These are phyloP conservation scores for Pinus tabuliformis DNA, from an alignment of 75 land plant genomes.

Conservation along the genomic window DNA sequence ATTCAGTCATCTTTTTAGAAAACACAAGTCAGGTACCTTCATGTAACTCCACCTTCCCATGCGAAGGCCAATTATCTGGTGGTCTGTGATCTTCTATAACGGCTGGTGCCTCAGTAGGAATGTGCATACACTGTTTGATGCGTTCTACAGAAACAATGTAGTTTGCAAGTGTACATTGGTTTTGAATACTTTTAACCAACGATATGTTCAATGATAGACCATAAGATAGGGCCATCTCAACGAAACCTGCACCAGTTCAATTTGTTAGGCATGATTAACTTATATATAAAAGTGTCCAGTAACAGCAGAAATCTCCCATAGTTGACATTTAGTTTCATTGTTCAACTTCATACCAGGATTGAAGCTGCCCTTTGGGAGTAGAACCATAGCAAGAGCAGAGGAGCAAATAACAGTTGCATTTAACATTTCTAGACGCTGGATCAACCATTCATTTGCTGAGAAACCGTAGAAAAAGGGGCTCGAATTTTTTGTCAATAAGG, in stretches of 20 bases:
- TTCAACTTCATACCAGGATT: no score
- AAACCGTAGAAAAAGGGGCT: conserved; percentile 38
- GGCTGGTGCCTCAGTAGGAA: conserved; percentile 75
- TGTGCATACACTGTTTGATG: conserved; percentile 56
- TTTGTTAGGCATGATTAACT: not conserved
- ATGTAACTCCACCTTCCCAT: conserved; percentile 69
- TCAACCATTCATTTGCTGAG: no score
- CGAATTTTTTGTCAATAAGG: conserved; percentile 26
- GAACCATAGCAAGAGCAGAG: conserved; percentile 37
- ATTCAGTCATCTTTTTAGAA: not conserved
- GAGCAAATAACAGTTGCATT: conserved; percentile 15
- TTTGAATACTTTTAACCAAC: conserved; percentile 26
- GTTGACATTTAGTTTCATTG: not conserved
- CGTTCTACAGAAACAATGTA: conserved; percentile 19
- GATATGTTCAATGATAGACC: conserved; percentile 46
- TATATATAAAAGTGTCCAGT: not conserved
- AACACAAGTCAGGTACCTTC: conserved; percentile 35
- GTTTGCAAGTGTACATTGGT: conserved; percentile 34
- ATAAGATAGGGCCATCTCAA: conserved; percentile 12
- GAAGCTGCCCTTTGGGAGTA: conserved; percentile 20
- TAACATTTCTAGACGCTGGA: conserved; percentile 5
- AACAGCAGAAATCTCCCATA: not conserved
- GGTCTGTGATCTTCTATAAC: conserved; percentile 60
- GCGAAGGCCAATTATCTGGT: conserved; percentile 56
- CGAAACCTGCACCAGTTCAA: conserved; percentile 18